These are phyloP conservation scores for Suhomyces xylopsoci DNA, from an alignment of 805 yeast genomes.

Conservation along the genomic window DNA sequence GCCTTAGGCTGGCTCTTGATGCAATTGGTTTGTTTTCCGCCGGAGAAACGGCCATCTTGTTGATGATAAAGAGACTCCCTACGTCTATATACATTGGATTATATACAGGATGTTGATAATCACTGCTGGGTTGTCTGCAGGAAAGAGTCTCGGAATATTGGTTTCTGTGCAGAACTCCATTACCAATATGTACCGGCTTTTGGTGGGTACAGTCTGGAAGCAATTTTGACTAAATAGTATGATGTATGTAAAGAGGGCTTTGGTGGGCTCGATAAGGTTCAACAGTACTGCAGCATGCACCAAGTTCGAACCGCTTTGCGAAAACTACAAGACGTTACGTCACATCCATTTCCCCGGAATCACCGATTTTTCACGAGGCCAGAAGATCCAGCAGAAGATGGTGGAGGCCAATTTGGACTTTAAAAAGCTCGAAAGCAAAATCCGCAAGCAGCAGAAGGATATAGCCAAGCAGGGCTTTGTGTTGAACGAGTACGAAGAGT, in stretches of 20 bases:
- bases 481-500: constrained; percentile 47
- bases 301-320: constrained; percentile 29
- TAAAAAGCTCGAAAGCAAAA: constrained; percentile 51
- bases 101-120: not conserved
- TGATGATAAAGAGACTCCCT: not conserved
- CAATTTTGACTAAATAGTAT: no score
- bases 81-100: not conserved
- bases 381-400: constrained; percentile 53
- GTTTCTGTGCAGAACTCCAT: not conserved
- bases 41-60: not conserved
- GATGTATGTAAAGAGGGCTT: no score
- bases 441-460: constrained; percentile 37
- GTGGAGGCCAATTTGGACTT: constrained; percentile 56
- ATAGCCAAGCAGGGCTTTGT: constrained; percentile 38
- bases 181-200: not conserved
- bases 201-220: not conserved
- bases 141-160: no score
- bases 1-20: not conserved
- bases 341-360: constrained; percentile 44
- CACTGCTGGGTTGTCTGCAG: no score
- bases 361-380: constrained; percentile 46
- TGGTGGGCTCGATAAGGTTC: not conserved
- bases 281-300: constrained; percentile 8
- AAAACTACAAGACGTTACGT: constrained; percentile 32
- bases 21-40: not conserved